Base-by-base conservation (phyloP, 352 stramenopile species). In the Phytophthora sp. region DNA sequence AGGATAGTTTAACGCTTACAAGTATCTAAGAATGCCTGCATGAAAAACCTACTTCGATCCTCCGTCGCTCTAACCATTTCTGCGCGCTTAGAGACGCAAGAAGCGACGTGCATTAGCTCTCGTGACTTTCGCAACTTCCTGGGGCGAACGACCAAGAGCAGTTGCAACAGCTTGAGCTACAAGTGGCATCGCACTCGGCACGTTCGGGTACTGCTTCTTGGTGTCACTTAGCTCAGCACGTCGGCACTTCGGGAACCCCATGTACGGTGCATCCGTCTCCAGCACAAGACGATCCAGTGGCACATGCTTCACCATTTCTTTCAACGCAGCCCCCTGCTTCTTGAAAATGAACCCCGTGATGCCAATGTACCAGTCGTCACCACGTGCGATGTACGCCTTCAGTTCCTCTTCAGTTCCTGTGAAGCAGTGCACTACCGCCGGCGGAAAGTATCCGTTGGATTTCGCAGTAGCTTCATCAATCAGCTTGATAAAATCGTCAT, bases 261-360 rank as follows among this genome's bases (percentile, higher is more conserved):
- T 97, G 67, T 96, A 98, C 23, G 93, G 93, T 44, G 91, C 89
- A 68, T 98, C 91, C 5, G 93, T 97, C 74, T 98, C 93, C 39
- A 98, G 76, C 38, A 97, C 81, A 5, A 98, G 77, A 30, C 79
- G 75, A 52, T 96, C 59, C 11, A 97, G 53, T 6, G 90, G 87
- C 27, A 97, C 67, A 41, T 71, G 66, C 5, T 59, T 72, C 15
- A 89, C 51, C 52, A 89, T 84, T 28, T 84, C 66, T 11, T 88
- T 74, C 26, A 94, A 46, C 8, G 52, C 68, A 2, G 73, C 67
- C 50, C 84, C 76, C 52, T 77, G 70, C 65, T 86, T 80, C 54
- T 97, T 97, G 76, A 88, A 96, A 30, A 98, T 84, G 43, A 88
- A 96, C 12, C 92, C 92, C 20, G 92, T 97, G 56, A 97, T 74